Evolutionary conservation across 2,329 filamentous ascomycete genomes (phyloP).

Genomic region (Cladosporium sp.): DNA sequence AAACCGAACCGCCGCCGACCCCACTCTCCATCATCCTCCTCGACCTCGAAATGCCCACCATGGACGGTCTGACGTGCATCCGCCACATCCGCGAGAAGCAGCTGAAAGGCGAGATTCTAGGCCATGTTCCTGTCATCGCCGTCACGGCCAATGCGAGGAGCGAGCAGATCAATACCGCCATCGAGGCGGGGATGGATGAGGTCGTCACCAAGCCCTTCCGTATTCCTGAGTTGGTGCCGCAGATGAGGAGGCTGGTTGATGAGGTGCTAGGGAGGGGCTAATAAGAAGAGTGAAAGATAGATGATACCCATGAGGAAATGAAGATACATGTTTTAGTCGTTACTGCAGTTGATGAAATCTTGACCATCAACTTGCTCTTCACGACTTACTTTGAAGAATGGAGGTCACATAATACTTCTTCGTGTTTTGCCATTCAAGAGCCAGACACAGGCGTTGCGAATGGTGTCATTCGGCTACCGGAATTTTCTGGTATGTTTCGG

Average conservation of each 20-base stretch:
- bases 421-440: too few relatives aligned
- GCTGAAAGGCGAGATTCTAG: constrained; percentile 52
- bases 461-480: too few relatives aligned
- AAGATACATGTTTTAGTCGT: too few relatives aligned
- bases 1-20: background rate
- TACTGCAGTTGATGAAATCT: too few relatives aligned
- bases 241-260: constrained; percentile 28
- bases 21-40: constrained; percentile 56
- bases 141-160: constrained; percentile 74
- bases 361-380: too few relatives aligned
- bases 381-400: too few relatives aligned
- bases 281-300: background rate
- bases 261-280: constrained; percentile 16
- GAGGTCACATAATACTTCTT: too few relatives aligned
- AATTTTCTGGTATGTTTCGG: too few relatives aligned
- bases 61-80: constrained; percentile 73
- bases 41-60: constrained; percentile 78
- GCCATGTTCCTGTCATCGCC: constrained; percentile 67
- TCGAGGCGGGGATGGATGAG: constrained; percentile 69
- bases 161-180: constrained; percentile 66
- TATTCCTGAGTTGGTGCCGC: constrained; percentile 31
- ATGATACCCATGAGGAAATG: background rate
- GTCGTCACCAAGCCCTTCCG: constrained; percentile 74
- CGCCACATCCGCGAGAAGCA: constrained; percentile 64
- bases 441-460: too few relatives aligned